These are phyloP conservation scores for Hsuehochloa calcarea DNA, from an alignment of 176 grass and related monocot genomes.

Conservation along the genomic window DNA sequence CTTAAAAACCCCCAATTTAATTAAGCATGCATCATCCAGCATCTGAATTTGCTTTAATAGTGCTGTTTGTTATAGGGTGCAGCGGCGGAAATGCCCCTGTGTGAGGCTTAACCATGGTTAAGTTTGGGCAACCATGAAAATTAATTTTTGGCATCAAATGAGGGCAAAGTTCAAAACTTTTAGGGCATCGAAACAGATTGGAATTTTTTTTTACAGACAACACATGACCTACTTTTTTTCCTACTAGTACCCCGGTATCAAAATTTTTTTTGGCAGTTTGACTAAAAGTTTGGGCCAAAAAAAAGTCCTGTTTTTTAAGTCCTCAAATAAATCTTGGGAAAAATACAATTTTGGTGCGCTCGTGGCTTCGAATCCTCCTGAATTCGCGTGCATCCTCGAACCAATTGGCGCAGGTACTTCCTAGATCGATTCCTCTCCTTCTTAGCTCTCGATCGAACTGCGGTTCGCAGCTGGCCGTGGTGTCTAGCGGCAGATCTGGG, in stretches of 20 bases:
- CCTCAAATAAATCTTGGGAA: conserved; percentile 39
- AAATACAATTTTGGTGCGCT: conserved; percentile 26
- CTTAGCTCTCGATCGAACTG: conserved; percentile 35
- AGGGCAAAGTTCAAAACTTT: conserved; percentile 52
- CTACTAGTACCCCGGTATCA: conserved; percentile 48
- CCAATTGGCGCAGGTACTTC: conserved; percentile 29
- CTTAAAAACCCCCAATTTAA: neutral
- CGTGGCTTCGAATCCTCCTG: conserved; percentile 33
- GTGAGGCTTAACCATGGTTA: conserved; percentile 42
- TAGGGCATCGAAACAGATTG: conserved; percentile 38
- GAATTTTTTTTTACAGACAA: conserved; percentile 49
- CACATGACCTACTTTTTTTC: conserved; percentile 58
- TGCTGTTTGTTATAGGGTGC: neutral
- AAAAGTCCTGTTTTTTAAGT: conserved; percentile 18
- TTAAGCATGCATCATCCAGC: neutral
- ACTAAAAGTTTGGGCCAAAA: conserved; percentile 36
- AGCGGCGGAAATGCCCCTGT: conserved; percentile 18
- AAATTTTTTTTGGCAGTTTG: conserved; percentile 49
- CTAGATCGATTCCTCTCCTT: conserved; percentile 33
- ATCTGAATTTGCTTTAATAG: conserved; percentile 30
- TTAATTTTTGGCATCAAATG: conserved; percentile 35
- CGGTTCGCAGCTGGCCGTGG: conserved; percentile 11
- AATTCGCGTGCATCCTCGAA: conserved; percentile 34
- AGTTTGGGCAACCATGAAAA: conserved; percentile 10
- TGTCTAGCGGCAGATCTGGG: conserved; percentile 23